phyloP scores from a whole-genome alignment of 2,329 filamentous ascomycete species.

The Cyanodermella asteris region DNA sequence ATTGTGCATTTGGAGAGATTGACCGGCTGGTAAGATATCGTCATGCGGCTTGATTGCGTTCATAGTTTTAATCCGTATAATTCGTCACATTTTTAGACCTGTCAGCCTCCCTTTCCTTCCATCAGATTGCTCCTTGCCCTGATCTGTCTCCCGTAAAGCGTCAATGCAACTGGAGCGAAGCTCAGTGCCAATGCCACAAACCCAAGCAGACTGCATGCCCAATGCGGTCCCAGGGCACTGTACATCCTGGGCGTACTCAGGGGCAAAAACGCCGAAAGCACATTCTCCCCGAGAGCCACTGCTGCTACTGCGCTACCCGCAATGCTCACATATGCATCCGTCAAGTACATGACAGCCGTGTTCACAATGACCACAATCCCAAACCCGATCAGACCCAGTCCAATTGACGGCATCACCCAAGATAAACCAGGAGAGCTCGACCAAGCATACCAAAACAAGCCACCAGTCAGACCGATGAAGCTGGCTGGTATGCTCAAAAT shows the following conservation, averaged over 20 bases:
- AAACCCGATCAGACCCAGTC: constrained; percentile 26
- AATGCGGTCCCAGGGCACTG: constrained; percentile 31
- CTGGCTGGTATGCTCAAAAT: constrained; percentile 22
- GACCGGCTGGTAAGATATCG: too few relatives aligned
- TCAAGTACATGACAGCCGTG: constrained; percentile 26
- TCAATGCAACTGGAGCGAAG: constrained; percentile 1
- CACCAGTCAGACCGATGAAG: constrained; percentile 24
- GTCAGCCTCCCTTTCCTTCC: too few relatives aligned
- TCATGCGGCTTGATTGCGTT: too few relatives aligned
- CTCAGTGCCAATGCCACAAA: constrained; percentile 22
- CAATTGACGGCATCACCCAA: constrained; percentile 27
- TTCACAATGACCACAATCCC: constrained; percentile 26
- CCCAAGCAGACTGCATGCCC: constrained; percentile 32
- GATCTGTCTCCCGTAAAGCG: not conserved
- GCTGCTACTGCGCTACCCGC: constrained; percentile 27
- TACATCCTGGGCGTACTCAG: constrained; percentile 25
- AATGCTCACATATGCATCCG: constrained; percentile 28
- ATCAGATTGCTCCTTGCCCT: too few relatives aligned
- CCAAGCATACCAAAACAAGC: constrained; percentile 31
- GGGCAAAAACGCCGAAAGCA: not conserved
- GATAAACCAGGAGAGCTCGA: constrained; percentile 20
- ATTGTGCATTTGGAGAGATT: too few relatives aligned
- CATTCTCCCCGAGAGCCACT: constrained; percentile 9
- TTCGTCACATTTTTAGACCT: too few relatives aligned
- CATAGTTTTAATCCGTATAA: too few relatives aligned